Conservation (phyloP, 176 grass and related monocot genomes). For the Phoenix roebelenii region DNA sequence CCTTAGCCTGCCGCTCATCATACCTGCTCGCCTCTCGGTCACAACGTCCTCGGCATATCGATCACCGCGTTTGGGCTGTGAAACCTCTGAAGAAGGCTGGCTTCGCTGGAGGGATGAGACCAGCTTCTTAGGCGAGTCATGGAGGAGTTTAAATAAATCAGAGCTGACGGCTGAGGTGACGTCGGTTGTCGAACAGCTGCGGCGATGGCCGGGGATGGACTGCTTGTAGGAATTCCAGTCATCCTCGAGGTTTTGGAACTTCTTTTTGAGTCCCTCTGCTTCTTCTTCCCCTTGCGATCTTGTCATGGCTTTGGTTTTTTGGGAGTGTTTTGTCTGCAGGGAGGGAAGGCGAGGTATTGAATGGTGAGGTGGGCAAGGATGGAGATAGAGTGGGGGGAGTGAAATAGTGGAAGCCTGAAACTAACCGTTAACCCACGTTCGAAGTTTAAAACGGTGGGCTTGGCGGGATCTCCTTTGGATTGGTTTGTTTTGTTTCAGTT, state of each 20-base stretch:
- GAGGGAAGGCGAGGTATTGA: background rate
- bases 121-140: constrained; percentile 15
- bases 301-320: background rate
- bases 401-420: no score
- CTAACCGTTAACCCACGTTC: no score
- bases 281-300: background rate
- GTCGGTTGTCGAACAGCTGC: background rate
- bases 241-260: constrained; percentile 5
- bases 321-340: background rate
- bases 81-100: background rate
- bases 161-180: background rate
- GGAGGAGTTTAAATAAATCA: background rate
- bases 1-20: background rate
- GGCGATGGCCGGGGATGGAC: background rate
- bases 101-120: constrained; percentile 8
- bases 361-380: background rate
- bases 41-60: background rate
- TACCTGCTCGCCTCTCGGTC: background rate
- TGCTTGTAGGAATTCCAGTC: constrained; percentile 17
- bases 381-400: background rate
- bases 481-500: no score
- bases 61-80: background rate
- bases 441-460: no score
- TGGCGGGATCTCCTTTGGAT: no score
- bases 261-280: background rate